A percentile compares a stretch with the other conserved stretches of the same genome.
These are phyloP conservation scores for Rhodotorula sp. DNA, from an alignment of 1,284 basidiomycete genomes.

Conservation along the genomic window DNA sequence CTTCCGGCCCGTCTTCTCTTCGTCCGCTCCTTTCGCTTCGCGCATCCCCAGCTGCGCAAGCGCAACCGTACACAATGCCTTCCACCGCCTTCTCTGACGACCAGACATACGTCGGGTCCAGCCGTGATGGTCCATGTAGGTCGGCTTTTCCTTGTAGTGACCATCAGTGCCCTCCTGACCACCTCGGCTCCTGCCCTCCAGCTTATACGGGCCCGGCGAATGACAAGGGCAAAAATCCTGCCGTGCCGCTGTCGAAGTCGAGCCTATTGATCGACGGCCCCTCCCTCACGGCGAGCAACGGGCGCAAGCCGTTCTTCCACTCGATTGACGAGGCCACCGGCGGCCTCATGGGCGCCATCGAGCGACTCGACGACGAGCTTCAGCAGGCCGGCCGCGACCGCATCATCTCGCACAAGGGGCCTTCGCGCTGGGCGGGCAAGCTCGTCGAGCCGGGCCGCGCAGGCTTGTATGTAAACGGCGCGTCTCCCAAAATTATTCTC, in stretches of 20 bases:
- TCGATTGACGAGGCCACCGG: slow-evolving; percentile 54
- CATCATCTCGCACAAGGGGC: slow-evolving; percentile 59
- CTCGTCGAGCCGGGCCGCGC: slow-evolving; percentile 63
- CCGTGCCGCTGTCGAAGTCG: neutral
- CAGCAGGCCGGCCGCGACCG: slow-evolving; percentile 58
- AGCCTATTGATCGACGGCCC: neutral
- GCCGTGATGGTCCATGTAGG: too few relatives aligned
- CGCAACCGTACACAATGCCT: too few relatives aligned
- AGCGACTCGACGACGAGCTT: slow-evolving; percentile 65
- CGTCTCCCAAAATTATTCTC: slow-evolving; percentile 66
- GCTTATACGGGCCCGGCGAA: too few relatives aligned
- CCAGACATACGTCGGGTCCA: too few relatives aligned
- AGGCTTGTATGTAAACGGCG: slow-evolving; percentile 73
- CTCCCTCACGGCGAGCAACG: neutral
- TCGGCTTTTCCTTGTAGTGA: too few relatives aligned
- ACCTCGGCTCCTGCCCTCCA: too few relatives aligned
- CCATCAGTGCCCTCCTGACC: too few relatives aligned
- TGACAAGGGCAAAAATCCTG: neutral
- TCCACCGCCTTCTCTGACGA: too few relatives aligned
- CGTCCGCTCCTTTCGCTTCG: too few relatives aligned
- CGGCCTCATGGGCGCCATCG: slow-evolving; percentile 64
- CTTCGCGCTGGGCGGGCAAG: slow-evolving; percentile 26
- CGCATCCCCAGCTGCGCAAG: too few relatives aligned
- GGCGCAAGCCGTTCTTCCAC: slow-evolving; percentile 61
- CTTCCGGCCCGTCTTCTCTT: too few relatives aligned